Conservation (phyloP, 495 filamentous ascomycete species). For the Trichoderma virens region DNA sequence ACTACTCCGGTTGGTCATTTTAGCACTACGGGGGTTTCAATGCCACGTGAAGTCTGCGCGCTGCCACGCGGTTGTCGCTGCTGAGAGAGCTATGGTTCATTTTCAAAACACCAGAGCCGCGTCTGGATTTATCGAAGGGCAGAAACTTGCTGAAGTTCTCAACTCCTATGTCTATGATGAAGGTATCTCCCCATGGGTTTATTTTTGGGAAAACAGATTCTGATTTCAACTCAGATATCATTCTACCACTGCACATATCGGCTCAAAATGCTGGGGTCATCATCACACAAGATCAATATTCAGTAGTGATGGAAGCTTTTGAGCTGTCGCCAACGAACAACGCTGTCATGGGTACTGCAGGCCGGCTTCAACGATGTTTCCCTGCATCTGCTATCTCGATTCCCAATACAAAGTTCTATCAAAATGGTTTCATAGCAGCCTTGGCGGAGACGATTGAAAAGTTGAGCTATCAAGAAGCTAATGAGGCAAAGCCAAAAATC, state of each 20-base stretch:
- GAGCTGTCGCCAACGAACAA: conserved; percentile 46
- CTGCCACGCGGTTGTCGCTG: too few species aligned
- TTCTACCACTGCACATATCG: conserved; percentile 38
- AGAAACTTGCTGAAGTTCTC: too few species aligned
- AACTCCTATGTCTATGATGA: not conserved
- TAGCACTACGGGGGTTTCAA: not conserved
- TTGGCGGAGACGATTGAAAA: conserved; percentile 34
- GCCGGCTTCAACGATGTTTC: conserved; percentile 47
- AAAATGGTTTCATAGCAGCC: conserved; percentile 27
- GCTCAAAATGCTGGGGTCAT: conserved; percentile 55
- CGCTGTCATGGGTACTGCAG: conserved; percentile 37
- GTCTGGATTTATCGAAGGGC: too few species aligned
- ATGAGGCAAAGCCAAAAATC: conserved; percentile 28
- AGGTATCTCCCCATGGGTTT: not conserved
- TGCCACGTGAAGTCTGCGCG: too few species aligned
- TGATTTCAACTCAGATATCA: too few species aligned
- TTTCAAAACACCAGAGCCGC: too few species aligned
- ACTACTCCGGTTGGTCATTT: not conserved
- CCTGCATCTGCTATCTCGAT: conserved; percentile 44
- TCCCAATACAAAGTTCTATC: conserved; percentile 20
- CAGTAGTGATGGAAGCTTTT: conserved; percentile 45
- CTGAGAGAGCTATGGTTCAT: too few species aligned
- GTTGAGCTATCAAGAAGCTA: conserved; percentile 36
- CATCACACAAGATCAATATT: conserved; percentile 25
- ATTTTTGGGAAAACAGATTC: not conserved